Conservation (phyloP, 139 green algal genomes). For the Chlamydomonas applanata region DNA sequence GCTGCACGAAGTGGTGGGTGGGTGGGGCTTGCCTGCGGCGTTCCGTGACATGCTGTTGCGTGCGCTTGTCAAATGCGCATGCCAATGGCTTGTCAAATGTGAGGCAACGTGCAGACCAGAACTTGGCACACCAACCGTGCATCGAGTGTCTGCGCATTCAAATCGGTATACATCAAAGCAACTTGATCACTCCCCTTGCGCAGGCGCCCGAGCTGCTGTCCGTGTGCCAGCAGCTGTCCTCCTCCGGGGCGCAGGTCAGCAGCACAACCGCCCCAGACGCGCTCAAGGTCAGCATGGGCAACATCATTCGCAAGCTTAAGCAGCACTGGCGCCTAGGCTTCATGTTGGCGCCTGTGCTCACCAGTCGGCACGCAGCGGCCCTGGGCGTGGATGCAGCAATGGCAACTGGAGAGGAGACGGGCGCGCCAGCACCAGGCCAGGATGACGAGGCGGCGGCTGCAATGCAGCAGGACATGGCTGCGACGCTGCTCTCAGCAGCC, state of each 20-base stretch:
- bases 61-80: not conserved
- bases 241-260: not conserved
- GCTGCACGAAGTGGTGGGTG: conserved; percentile 19
- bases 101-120: too few species aligned
- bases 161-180: too few species aligned
- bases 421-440: not conserved
- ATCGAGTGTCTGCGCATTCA: too few species aligned
- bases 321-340: conserved; percentile 57
- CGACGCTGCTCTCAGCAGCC: conserved; percentile 37
- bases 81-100: too few species aligned
- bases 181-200: not conserved
- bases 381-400: conserved; percentile 14
- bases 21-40: not conserved
- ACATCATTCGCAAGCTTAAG: conserved; percentile 59
- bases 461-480: too few species aligned
- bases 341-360: conserved; percentile 42
- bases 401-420: not conserved
- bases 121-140: too few species aligned
- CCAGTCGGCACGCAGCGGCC: conserved; percentile 27
- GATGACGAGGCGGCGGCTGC: not conserved
- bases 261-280: conserved; percentile 17
- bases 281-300: conserved; percentile 49
- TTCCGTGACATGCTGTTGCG: not conserved
- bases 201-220: conserved; percentile 41
- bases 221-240: conserved; percentile 29